Base-by-base conservation (phyloP, 345 rosid species). In the Aquilaria yunnanensis region DNA sequence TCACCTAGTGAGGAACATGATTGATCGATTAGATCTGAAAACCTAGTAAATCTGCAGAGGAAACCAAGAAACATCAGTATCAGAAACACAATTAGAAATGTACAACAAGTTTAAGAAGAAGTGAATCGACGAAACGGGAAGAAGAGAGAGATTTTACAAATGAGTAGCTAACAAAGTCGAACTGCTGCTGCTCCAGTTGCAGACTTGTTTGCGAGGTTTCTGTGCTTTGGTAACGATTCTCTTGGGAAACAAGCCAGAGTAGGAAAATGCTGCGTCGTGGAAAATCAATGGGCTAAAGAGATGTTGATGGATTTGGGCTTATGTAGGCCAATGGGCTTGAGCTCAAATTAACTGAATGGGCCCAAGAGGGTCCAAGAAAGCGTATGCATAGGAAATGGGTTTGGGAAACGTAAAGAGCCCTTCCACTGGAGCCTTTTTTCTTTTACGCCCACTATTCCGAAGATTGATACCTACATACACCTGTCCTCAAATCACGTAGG, bases 1-100 rank as follows among this genome's bases (percentile, higher is more conserved):
- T 57, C 57, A 87, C 94, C 94, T 82, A 43, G 94, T 87, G 63
- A 87, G 90, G 62, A 87, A 87, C 90, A 87, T 87, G 41, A 69
- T 77, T 68, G 48, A 7, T 60, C 34, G 71, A 69, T 68, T 68
- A 51, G 71, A 73, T 64, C 75, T 66, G 62, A 14, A 73, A 70
- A 73, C 71, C 54, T 50, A 61, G 31, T 14, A 12, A 58, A 41
- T 33, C 68, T 48, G 16, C 69, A 16, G 23, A 23, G 49, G 47
- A 53, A 64, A 23, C 41, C 51, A 47, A 30, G 7, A 51, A 64
- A 54, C 3, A n/a, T 32, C 47, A 59, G 64, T 32, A 2, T 3
- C 43, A 1, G 3, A 37, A 51, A 5, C 23, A 23, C 23, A 11
- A 56, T 33, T 30, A 5, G 2, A 56, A 11, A 56, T 31, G 23